Conservation (phyloP, 2,329 filamentous ascomycete species). For the Capronia coronata region DNA sequence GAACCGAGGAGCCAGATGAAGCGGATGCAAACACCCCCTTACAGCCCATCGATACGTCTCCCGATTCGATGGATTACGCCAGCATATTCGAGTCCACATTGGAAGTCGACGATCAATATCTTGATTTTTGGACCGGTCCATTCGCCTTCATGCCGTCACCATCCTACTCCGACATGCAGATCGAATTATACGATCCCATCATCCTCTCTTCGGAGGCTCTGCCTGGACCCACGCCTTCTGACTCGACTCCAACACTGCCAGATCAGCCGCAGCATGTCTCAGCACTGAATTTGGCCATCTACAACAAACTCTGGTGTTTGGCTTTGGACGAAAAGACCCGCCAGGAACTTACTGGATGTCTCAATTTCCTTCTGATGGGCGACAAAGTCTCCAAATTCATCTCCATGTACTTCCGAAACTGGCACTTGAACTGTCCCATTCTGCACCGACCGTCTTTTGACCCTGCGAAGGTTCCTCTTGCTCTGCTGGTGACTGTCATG, state of each 20-base stretch:
- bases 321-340: conserved; percentile 36
- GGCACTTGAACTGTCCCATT: conserved; percentile 42
- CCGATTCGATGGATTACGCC: conserved; percentile 13
- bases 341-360: conserved; percentile 36
- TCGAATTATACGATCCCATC: conserved; percentile 16
- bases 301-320: conserved; percentile 36
- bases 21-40: not conserved
- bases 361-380: conserved; percentile 39
- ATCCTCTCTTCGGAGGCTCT: conserved; percentile 4
- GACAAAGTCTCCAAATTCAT: conserved; percentile 39
- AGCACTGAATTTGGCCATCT: conserved; percentile 37
- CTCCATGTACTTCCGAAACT: conserved; percentile 41
- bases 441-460: conserved; percentile 41
- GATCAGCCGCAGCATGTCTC: conserved; percentile 32
- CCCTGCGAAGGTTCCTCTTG: conserved; percentile 33
- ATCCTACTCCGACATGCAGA: conserved; percentile 16
- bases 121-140: conserved; percentile 23
- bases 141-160: conserved; percentile 19
- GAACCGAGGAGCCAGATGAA: conserved; percentile 25
- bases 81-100: conserved; percentile 17
- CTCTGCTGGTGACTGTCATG: conserved; percentile 37
- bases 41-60: conserved; percentile 1
- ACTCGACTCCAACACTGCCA: conserved; percentile 5
- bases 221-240: conserved; percentile 9
- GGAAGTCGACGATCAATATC: conserved; percentile 16